Conservation (phyloP, 441 rosid genomes). For the Corymbia calophylla region DNA sequence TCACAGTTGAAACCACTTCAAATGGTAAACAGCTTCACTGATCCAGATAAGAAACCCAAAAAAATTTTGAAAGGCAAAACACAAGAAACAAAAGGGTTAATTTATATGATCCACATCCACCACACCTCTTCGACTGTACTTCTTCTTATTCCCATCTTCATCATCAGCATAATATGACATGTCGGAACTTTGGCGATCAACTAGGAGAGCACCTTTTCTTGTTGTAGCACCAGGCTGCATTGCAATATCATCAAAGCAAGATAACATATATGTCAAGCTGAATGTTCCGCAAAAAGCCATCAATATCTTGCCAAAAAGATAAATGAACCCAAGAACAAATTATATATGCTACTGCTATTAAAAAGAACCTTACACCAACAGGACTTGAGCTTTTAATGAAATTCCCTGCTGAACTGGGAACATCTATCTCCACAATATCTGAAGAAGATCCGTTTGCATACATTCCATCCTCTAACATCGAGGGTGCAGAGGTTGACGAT, state of each 20-base stretch:
- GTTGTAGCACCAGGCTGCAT: slow-evolving; percentile 82
- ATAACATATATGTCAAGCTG: background rate
- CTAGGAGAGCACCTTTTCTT: slow-evolving; percentile 62
- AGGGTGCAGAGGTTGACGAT: slow-evolving; percentile 37
- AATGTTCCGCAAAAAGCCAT: background rate
- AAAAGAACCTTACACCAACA: slow-evolving; percentile 49
- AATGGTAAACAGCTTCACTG: background rate
- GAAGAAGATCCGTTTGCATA: slow-evolving; percentile 30
- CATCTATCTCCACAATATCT: slow-evolving; percentile 89
- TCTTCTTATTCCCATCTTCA: slow-evolving; percentile 81
- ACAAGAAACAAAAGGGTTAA: background rate
- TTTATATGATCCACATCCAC: background rate
- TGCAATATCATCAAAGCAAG: background rate
- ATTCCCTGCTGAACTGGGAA: slow-evolving; percentile 64
- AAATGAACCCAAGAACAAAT: background rate
- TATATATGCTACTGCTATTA: background rate
- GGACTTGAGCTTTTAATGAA: slow-evolving; percentile 71
- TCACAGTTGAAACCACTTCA: background rate
- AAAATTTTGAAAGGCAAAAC: background rate
- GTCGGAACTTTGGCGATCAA: slow-evolving; percentile 78
- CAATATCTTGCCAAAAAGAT: background rate
- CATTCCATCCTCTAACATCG: slow-evolving; percentile 33
- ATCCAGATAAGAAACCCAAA: background rate
- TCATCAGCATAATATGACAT: slow-evolving; percentile 81
- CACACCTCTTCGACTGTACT: slow-evolving; percentile 86